Percentiles rank a stretch among this genome's conserved stretches.
Conservation (phyloP, 2,329 filamentous ascomycete species). For the Colletotrichum tofieldiae region DNA sequence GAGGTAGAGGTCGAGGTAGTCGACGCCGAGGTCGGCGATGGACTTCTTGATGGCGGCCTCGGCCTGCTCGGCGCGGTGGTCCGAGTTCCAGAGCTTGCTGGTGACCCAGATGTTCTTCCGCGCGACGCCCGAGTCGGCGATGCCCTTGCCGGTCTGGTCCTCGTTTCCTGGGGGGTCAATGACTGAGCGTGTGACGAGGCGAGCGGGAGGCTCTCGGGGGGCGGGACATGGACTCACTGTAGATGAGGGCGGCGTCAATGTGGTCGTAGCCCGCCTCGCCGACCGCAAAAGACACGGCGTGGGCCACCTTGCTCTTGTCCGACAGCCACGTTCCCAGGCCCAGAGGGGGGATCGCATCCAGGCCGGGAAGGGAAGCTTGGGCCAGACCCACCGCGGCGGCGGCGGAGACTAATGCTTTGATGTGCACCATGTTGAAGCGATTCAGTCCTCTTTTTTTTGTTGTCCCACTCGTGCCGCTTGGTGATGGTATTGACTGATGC, state of each 20-base stretch:
- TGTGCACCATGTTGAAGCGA: conserved; percentile 22
- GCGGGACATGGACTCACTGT: conserved; percentile 52
- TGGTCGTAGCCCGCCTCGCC: conserved; percentile 66
- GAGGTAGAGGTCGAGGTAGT: conserved; percentile 69
- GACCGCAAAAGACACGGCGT: conserved; percentile 70
- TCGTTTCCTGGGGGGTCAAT: conserved; percentile 63
- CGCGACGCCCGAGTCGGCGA: conserved; percentile 60
- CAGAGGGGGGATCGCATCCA: conserved; percentile 26
- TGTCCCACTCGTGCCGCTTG: not conserved
- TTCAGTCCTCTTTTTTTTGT: not conserved
- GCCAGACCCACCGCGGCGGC: conserved; percentile 23
- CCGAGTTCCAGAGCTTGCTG: conserved; percentile 79
- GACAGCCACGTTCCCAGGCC: conserved; percentile 74
- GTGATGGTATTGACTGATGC: not conserved
- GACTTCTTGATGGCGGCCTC: conserved; percentile 63
- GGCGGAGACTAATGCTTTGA: conserved; percentile 8
- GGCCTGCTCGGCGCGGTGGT: conserved; percentile 45
- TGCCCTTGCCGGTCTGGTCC: conserved; percentile 63
- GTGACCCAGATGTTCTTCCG: conserved; percentile 71
- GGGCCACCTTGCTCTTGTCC: conserved; percentile 69
- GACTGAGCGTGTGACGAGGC: too few relatives aligned
- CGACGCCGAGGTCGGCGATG: conserved; percentile 62
- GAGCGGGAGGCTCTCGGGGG: too few relatives aligned
- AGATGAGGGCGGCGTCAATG: conserved; percentile 71
- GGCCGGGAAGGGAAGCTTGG: conserved; percentile 26